Percentiles rank a stretch among this genome's conserved stretches.
phyloP scores from a whole-genome alignment of 1,284 basidiomycete species.

The Gomphus sp. region DNA sequence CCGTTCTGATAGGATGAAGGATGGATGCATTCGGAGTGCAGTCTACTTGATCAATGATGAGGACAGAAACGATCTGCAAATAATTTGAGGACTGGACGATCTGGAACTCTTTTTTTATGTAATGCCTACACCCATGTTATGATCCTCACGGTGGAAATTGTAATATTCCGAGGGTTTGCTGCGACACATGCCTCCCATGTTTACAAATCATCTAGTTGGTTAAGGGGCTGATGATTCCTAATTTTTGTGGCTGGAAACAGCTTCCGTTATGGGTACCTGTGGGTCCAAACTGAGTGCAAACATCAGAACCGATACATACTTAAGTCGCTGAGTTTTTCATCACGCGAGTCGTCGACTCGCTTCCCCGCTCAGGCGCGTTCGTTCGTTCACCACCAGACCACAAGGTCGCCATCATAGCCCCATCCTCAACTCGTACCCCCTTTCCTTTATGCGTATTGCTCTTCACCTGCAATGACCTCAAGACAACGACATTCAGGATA shows the following conservation, averaged over 20 bases:
- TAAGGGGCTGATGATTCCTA: too few relatives aligned
- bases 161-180: too few relatives aligned
- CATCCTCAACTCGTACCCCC: not conserved
- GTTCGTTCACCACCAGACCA: slow-evolving; percentile 9
- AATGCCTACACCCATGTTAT: not conserved
- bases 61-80: not conserved
- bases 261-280: slow-evolving; percentile 4
- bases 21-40: not conserved
- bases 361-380: slow-evolving; percentile 8
- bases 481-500: slow-evolving; percentile 5
- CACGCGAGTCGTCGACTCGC: slow-evolving; percentile 9
- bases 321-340: slow-evolving; percentile 8
- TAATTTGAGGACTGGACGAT: not conserved
- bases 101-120: not conserved
- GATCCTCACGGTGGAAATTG: too few relatives aligned
- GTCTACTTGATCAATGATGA: not conserved
- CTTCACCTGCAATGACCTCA: slow-evolving; percentile 7
- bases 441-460: too few relatives aligned
- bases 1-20: not conserved
- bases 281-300: slow-evolving; percentile 3
- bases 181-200: too few relatives aligned
- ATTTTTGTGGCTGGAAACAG: not conserved
- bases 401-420: slow-evolving; percentile 6
- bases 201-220: too few relatives aligned
- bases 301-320: slow-evolving; percentile 6